Evolutionary conservation across 2,329 filamentous ascomycete genomes (phyloP).

Genomic region (Epichloe elymi): DNA sequence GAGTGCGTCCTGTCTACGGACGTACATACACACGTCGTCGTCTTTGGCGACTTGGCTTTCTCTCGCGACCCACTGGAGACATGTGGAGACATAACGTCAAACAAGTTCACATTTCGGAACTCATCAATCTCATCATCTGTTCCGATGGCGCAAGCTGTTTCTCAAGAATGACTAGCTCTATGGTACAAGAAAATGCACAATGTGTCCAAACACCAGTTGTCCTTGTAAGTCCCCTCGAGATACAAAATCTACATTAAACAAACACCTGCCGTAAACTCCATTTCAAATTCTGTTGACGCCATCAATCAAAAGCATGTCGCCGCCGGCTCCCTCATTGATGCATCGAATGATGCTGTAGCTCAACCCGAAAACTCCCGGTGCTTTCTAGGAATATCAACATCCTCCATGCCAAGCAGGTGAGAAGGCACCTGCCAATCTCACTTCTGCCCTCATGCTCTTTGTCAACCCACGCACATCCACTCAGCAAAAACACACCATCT

Average conservation of each 20-base stretch:
- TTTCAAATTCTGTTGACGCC: neutral
- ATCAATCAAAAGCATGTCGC: neutral
- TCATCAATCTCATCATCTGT: too few species aligned
- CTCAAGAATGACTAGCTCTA: neutral
- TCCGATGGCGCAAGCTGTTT: too few species aligned
- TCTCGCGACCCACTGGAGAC: neutral
- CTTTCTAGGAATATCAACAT: neutral
- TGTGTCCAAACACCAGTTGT: slow-evolving; percentile 3
- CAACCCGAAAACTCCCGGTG: neutral
- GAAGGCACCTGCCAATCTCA: neutral
- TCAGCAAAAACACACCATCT: slow-evolving; percentile 89
- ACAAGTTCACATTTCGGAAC: too few species aligned
- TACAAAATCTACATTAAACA: neutral
- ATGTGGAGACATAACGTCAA: too few species aligned
- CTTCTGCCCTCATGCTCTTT: slow-evolving; percentile 1
- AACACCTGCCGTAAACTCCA: neutral
- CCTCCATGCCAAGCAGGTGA: neutral
- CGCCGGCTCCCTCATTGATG: neutral
- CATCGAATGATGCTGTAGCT: neutral
- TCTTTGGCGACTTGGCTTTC: neutral
- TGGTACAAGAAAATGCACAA: slow-evolving; percentile 1
- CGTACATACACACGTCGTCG: too few species aligned
- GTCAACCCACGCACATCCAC: slow-evolving; percentile 49
- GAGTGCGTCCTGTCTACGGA: neutral
- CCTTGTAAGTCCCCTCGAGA: neutral